These are phyloP conservation scores for Glycine soja DNA, from an alignment of 306 rosid genomes.

Conservation along the genomic window DNA sequence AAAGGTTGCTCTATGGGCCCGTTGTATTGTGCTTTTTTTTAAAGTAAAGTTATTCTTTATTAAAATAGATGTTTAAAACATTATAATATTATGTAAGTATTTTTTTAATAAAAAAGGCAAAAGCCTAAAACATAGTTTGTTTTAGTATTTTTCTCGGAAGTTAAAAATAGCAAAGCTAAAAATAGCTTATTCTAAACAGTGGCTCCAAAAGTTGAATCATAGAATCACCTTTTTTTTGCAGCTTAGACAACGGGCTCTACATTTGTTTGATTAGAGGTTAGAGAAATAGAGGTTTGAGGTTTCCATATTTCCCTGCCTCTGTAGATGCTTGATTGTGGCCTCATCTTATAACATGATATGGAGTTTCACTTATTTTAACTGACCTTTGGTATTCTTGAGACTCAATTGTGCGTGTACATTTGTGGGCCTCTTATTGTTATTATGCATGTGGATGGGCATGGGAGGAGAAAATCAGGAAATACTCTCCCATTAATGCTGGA, in stretches of 20 bases:
- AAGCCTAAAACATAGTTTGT: neutral
- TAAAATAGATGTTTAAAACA: neutral
- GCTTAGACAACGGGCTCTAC: neutral
- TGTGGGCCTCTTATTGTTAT: constrained; percentile 12
- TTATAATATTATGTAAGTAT: neutral
- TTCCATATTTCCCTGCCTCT: constrained; percentile 25
- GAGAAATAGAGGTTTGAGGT: constrained; percentile 30
- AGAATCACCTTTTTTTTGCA: neutral
- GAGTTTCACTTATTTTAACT: constrained; percentile 10
- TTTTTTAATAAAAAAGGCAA: neutral
- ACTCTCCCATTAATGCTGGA: constrained; percentile 16
- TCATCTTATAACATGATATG: constrained; percentile 1
- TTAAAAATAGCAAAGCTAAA: neutral
- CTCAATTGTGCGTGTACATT: constrained; percentile 14
- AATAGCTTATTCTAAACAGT: neutral
- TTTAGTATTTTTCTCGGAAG: neutral
- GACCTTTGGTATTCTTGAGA: constrained; percentile 17
- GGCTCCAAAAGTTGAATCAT: neutral
- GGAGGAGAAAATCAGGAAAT: constrained; percentile 40
- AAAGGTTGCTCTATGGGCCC: neutral
- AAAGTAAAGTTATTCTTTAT: neutral
- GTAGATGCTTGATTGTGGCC: constrained; percentile 28
- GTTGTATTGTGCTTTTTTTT: neutral
- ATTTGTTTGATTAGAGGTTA: constrained; percentile 24
- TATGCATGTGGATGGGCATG: neutral